Conservation (phyloP, 2,329 filamentous ascomycete genomes). For the Claviceps purpurea region DNA sequence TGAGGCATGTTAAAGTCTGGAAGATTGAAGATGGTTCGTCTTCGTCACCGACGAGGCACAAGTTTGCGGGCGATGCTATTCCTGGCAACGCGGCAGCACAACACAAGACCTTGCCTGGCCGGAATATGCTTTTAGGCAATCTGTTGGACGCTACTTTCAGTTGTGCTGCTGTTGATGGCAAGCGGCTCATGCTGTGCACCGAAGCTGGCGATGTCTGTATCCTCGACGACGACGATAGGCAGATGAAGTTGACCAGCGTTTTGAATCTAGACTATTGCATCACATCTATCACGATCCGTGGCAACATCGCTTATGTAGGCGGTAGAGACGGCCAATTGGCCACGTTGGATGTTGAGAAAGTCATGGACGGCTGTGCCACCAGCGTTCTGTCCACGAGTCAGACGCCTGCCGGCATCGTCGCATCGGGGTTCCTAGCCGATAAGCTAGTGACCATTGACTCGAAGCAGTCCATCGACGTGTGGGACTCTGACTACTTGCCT, state of each 20-base stretch:
- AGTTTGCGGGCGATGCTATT: conserved; percentile 31
- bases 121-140: conserved; percentile 74
- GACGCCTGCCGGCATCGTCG: conserved; percentile 38
- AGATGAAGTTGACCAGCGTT: conserved; percentile 56
- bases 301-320: conserved; percentile 50
- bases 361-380: conserved; percentile 28
- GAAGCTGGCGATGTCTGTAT: conserved; percentile 84
- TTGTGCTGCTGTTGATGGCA: conserved; percentile 60
- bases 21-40: conserved; percentile 55
- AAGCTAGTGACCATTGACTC: conserved; percentile 65
- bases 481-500: conserved; percentile 32
- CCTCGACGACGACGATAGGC: conserved; percentile 61
- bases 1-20: conserved; percentile 91
- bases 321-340: conserved; percentile 50
- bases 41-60: conserved; percentile 50
- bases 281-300: conserved; percentile 50
- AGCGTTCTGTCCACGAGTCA: conserved; percentile 26
- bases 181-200: conserved; percentile 69
- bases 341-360: conserved; percentile 35
- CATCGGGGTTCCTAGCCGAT: conserved; percentile 53
- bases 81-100: conserved; percentile 20
- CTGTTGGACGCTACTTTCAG: conserved; percentile 78
- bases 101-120: conserved; percentile 58
- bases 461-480: conserved; percentile 61
- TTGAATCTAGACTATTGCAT: conserved; percentile 54